These are phyloP conservation scores for Elaphomyces granulatus DNA, from an alignment of 495 filamentous ascomycete species.

Conservation along the genomic window DNA sequence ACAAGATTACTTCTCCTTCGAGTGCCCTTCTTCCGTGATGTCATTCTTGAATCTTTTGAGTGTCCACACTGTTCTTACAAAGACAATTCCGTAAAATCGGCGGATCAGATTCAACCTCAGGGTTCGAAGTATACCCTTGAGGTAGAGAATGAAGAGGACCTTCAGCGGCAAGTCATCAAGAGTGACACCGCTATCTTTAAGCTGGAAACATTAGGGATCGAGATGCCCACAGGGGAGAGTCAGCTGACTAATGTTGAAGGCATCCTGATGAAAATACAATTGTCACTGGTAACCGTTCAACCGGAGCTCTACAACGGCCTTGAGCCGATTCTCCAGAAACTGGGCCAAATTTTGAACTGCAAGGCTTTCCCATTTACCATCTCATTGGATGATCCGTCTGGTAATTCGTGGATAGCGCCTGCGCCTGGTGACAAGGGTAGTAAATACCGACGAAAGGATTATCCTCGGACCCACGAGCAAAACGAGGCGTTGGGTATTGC, in stretches of 20 bases:
- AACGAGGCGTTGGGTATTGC: conserved; percentile 67
- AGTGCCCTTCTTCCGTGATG: conserved; percentile 92
- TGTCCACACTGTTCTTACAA: conserved; percentile 78
- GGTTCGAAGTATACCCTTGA: conserved; percentile 67
- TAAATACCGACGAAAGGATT: conserved; percentile 74
- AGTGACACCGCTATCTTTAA: conserved; percentile 71
- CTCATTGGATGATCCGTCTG: conserved; percentile 74
- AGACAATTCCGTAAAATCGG: conserved; percentile 85
- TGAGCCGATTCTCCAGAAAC: conserved; percentile 50
- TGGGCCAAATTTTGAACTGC: conserved; percentile 57
- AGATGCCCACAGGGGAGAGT: conserved; percentile 77
- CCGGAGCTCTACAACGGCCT: conserved; percentile 69
- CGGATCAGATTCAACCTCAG: conserved; percentile 77
- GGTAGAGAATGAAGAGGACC: conserved; percentile 51
- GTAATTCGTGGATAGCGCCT: conserved; percentile 97
- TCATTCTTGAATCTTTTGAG: conserved; percentile 91
- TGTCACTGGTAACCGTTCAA: conserved; percentile 65
- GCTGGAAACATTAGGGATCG: conserved; percentile 74
- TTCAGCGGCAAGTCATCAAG: conserved; percentile 79
- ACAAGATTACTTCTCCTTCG: conserved; percentile 77
- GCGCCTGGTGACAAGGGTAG: conserved; percentile 50
- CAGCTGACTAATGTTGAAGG: conserved; percentile 90
- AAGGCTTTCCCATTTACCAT: conserved; percentile 76
- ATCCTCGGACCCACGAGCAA: conserved; percentile 65
- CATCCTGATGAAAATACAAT: conserved; percentile 56